phyloP scores from a whole-genome alignment of 352 stramenopile genomes.

The Aphanomyces astaci region DNA sequence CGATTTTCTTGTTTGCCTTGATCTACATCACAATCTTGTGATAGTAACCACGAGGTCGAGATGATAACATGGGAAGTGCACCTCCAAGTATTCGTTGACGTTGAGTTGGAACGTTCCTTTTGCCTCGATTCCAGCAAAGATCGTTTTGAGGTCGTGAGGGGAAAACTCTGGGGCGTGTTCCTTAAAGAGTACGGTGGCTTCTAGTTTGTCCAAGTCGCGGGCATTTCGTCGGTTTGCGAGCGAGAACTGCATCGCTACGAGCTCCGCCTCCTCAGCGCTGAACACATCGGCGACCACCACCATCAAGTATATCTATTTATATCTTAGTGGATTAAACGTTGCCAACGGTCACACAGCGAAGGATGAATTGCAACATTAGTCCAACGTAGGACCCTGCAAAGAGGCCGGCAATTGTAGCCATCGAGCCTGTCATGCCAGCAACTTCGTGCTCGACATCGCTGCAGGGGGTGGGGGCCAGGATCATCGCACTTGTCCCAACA shows the following conservation, averaged over 20 bases:
- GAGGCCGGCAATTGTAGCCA: slow-evolving; percentile 64
- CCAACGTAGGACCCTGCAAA: slow-evolving; percentile 71
- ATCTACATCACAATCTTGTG: background rate
- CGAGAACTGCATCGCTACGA: slow-evolving; percentile 6
- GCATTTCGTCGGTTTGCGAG: background rate
- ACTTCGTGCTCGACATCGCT: slow-evolving; percentile 72
- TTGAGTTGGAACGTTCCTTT: slow-evolving; percentile 14
- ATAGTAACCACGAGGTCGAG: background rate
- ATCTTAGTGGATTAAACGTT: no score
- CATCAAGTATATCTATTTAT: background rate
- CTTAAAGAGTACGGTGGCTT: slow-evolving; percentile 6
- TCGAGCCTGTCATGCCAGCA: slow-evolving; percentile 59
- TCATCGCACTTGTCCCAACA: slow-evolving; percentile 69
- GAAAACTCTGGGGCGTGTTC: slow-evolving; percentile 9
- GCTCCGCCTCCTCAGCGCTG: slow-evolving; percentile 8
- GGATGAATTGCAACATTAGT: slow-evolving; percentile 53
- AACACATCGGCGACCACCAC: background rate
- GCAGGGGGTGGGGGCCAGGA: slow-evolving; percentile 64
- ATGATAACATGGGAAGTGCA: background rate
- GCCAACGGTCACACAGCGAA: slow-evolving; percentile 30
- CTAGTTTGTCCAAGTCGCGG: slow-evolving; percentile 6
- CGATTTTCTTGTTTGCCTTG: slow-evolving; percentile 16
- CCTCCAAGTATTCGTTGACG: slow-evolving; percentile 10
- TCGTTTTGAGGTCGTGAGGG: background rate
- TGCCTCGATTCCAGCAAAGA: slow-evolving; percentile 8